Percentiles rank a stretch among this genome's conserved stretches.
Conservation (phyloP, 768 basidiomycete genomes). For the Lactarius vividus region DNA sequence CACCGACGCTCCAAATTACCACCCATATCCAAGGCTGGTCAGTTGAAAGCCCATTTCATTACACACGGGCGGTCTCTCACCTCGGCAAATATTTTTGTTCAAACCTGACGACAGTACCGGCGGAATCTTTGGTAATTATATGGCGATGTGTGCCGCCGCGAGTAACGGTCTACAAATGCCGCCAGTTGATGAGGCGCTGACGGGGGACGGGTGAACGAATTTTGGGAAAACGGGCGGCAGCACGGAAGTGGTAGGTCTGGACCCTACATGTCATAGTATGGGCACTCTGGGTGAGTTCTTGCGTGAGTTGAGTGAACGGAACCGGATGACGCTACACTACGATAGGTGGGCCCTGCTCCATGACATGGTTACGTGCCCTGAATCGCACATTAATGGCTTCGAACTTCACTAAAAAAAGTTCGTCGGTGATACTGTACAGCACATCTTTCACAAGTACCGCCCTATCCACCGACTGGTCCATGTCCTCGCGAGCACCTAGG, state of each 20-base stretch:
- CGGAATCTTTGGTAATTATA: not conserved
- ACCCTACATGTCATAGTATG: constrained; percentile 1
- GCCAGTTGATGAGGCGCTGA: not conserved
- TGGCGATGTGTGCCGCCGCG: not conserved
- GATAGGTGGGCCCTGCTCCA: constrained; percentile 6
- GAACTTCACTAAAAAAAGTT: not conserved
- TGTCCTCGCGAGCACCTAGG: constrained; percentile 51
- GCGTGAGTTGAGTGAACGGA: not conserved
- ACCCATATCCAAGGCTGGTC: constrained; percentile 12
- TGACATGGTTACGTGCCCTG: constrained; percentile 4
- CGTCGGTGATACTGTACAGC: constrained; percentile 5
- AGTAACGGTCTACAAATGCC: not conserved
- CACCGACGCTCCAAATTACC: constrained; percentile 13
- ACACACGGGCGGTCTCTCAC: constrained; percentile 12
- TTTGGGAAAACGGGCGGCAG: not conserved
- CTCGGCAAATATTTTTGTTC: constrained; percentile 2
- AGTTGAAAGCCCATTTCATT: constrained; percentile 13
- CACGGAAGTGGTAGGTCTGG: constrained; percentile 1
- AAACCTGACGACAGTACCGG: constrained; percentile 18
- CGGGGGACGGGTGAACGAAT: not conserved
- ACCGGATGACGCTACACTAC: not conserved
- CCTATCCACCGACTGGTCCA: constrained; percentile 65
- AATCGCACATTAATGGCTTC: not conserved
- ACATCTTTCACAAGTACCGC: constrained; percentile 37
- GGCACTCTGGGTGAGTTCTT: not conserved